Evolutionary conservation across 2,329 filamentous ascomycete genomes (phyloP), one percentile per base, ranked within the genome.

Genomic region (Ascochyta viciae-villosae): DNA sequence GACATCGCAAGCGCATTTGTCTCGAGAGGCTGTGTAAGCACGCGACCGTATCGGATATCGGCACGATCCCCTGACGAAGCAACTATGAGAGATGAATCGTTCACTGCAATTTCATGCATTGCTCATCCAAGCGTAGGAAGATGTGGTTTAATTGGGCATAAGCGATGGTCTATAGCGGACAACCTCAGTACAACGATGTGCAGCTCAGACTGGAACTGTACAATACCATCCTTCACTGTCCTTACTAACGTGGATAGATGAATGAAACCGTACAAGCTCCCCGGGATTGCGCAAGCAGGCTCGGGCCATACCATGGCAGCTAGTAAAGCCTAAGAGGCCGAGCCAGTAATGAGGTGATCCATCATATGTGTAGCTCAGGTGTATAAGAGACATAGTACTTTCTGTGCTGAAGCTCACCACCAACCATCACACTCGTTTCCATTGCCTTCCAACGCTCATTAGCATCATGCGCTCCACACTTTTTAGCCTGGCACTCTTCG

Each of bases 391-490:
- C 6, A 29, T 19, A 6, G 8, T 19, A 24, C 1, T n/a, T 4
- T 1, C 16, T 6, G 19, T 22, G 9, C 15, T 24, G 13, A 7
- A 41, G 40, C 13, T 26, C 16, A 29, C 44, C 24, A 19, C 16
- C 34, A 39, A 8, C 3, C 1, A 16, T 15, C 4, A 1, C 13
- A 31, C 12, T 33, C 19, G 19, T 19, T 41, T 8, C 23, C 9
- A 22, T 16, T 16, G 22, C 12, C 26, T 29, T 39, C 22, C 27
- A 19, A 9, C n/a, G 23, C 15, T 13, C 16, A 23, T 2, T 8
- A 5, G 22, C 4, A 22, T 19, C 38, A 57, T 57, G 54, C 54
- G 42, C 37, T 39, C 43, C 15, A 39, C 43, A 3, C 22, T 57
- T 15, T 15, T 57, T 15, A 40, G 16, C 4, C 19, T 57, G 2